Evolutionary conservation across 2,329 filamentous ascomycete genomes (phyloP).

Genomic region (Paecilomyces dactylethromorphus): DNA sequence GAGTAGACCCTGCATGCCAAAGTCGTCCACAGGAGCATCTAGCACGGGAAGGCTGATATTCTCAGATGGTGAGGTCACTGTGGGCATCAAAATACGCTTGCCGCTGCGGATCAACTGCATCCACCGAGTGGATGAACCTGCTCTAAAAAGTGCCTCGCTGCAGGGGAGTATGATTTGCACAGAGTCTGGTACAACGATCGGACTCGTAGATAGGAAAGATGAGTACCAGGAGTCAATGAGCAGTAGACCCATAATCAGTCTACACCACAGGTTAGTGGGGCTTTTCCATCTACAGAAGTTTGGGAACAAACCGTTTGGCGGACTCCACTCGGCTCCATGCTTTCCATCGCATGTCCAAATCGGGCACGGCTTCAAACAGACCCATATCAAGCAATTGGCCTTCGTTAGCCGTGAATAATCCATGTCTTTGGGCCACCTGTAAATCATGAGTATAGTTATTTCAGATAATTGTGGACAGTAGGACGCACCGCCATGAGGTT

Average conservation of each 20-base stretch:
- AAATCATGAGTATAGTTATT: not conserved
- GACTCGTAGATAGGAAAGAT: conserved; percentile 41
- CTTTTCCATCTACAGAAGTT: not conserved
- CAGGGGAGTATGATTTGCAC: conserved; percentile 42
- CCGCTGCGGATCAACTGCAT: conserved; percentile 29
- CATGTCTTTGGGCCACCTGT: conserved; percentile 42
- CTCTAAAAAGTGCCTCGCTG: conserved; percentile 39
- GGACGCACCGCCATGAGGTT: conserved; percentile 39
- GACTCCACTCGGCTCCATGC: conserved; percentile 49
- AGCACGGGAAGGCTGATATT: conserved; percentile 26
- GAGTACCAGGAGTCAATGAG: conserved; percentile 45
- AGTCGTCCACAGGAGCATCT: conserved; percentile 25
- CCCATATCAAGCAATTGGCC: conserved; percentile 33
- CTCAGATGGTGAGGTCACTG: conserved; percentile 28
- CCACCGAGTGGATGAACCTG: conserved; percentile 31
- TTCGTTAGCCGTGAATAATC: conserved; percentile 44
- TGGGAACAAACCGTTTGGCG: conserved; percentile 34
- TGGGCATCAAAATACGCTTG: conserved; percentile 26
- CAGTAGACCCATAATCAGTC: conserved; percentile 41
- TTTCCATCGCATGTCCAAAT: conserved; percentile 44
- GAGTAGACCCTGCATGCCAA: conserved; percentile 31
- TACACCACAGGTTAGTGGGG: conserved; percentile 2
- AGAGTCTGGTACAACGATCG: conserved; percentile 40
- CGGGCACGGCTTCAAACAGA: conserved; percentile 37
- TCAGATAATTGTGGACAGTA: not conserved